Conservation (phyloP, 352 stramenopile species). For the Phytophthora nicotianae region DNA sequence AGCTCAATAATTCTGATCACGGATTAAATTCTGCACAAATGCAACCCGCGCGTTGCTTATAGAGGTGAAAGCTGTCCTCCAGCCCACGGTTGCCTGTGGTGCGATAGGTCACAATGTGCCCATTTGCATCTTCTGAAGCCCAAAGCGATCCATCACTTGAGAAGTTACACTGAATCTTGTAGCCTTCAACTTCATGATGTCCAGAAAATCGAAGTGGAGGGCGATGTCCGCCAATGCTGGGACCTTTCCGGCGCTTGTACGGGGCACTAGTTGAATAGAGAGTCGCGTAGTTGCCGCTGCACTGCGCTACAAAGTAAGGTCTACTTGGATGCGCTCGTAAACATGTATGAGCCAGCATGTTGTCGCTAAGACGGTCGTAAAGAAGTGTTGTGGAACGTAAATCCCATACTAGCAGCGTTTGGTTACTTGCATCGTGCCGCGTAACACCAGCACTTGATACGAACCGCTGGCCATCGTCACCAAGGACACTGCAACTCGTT, state of each 20-base stretch:
- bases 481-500: slow-evolving; percentile 54
- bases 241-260: slow-evolving; percentile 52
- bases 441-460: slow-evolving; percentile 55
- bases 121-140: slow-evolving; percentile 51
- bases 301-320: slow-evolving; percentile 54
- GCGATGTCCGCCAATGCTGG: slow-evolving; percentile 7
- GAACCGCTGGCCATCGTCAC: slow-evolving; percentile 33
- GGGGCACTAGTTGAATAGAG: slow-evolving; percentile 49
- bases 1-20: neutral
- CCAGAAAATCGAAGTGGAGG: slow-evolving; percentile 30
- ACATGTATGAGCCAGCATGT: slow-evolving; percentile 52
- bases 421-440: slow-evolving; percentile 54
- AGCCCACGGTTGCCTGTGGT: slow-evolving; percentile 21
- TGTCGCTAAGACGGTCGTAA: slow-evolving; percentile 51
- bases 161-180: slow-evolving; percentile 60
- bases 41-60: slow-evolving; percentile 23
- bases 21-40: slow-evolving; percentile 45
- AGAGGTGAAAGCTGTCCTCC: slow-evolving; percentile 31
- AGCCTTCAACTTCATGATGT: slow-evolving; percentile 50
- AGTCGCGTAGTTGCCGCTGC: slow-evolving; percentile 41
- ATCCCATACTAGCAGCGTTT: slow-evolving; percentile 74
- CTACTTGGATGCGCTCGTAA: slow-evolving; percentile 48
- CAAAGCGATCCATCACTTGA: slow-evolving; percentile 46
- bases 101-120: slow-evolving; percentile 55
- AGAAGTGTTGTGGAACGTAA: slow-evolving; percentile 48